These are phyloP conservation scores for Scedosporium aurantiacum DNA, from an alignment of 2,329 filamentous ascomycete species.

Conservation along the genomic window DNA sequence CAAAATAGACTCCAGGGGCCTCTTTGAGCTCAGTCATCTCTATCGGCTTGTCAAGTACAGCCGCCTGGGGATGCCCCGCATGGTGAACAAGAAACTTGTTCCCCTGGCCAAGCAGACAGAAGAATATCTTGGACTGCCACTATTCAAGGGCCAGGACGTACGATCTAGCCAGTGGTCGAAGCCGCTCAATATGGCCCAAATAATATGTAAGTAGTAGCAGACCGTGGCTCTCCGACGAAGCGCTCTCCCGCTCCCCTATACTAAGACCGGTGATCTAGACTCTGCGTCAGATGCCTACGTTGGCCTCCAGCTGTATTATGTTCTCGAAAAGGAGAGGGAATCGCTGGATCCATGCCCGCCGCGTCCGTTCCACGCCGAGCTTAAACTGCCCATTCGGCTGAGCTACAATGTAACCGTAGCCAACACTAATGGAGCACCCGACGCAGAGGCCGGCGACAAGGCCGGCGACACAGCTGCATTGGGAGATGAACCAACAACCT, in stretches of 20 bases:
- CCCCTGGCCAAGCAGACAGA: constrained; percentile 59
- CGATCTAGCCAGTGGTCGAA: constrained; percentile 66
- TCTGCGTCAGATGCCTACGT: constrained; percentile 79
- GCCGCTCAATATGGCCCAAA: constrained; percentile 50
- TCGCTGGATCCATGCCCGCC: constrained; percentile 60
- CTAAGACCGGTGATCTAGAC: constrained; percentile 34
- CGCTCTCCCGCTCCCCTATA: neutral
- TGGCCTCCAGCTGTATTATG: constrained; percentile 59
- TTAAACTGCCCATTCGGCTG: constrained; percentile 50
- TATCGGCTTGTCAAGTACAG: constrained; percentile 66
- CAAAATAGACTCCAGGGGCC: constrained; percentile 49
- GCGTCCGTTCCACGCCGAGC: constrained; percentile 56
- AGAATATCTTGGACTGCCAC: constrained; percentile 58
- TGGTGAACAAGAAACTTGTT: constrained; percentile 57
- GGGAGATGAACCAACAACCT: neutral
- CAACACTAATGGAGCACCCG: constrained; percentile 14
- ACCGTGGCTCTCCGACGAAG: neutral
- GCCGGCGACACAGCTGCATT: constrained; percentile 9
- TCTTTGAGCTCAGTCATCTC: constrained; percentile 75
- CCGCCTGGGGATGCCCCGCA: constrained; percentile 27
- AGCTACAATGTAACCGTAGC: constrained; percentile 28
- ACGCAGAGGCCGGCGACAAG: constrained; percentile 18
- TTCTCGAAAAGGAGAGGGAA: constrained; percentile 57
- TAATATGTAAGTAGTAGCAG: constrained; percentile 47
- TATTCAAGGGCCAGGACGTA: constrained; percentile 62